Evolutionary conservation across 257 asterid species (phyloP).

Genomic region (Fraxinus americana): DNA sequence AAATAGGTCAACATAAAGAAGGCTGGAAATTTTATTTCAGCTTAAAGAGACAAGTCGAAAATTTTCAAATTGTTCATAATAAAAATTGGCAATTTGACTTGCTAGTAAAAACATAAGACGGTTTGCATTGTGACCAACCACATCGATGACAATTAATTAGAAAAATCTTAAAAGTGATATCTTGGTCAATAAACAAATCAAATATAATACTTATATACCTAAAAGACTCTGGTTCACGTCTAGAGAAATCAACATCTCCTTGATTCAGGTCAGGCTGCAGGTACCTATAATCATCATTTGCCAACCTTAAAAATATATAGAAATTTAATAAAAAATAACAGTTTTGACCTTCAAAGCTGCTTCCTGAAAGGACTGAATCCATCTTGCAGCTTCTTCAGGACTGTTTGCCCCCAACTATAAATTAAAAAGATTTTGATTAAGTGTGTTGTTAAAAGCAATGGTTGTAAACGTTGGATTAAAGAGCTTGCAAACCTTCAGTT

Average conservation of each 20-base stretch:
- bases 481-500: conserved; percentile 72
- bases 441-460: conserved; percentile 20
- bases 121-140: conserved; percentile 12
- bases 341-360: conserved; percentile 78
- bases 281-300: conserved; percentile 37
- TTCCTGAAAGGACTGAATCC: conserved; percentile 91
- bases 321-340: conserved; percentile 25
- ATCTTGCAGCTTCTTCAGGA: conserved; percentile 96
- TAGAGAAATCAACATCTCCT: conserved; percentile 44
- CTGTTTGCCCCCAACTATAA: conserved; percentile 93
- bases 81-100: conserved; percentile 25
- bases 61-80: conserved; percentile 6
- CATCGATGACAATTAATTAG: conserved; percentile 16
- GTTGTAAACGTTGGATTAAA: conserved; percentile 17
- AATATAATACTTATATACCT: conserved; percentile 46
- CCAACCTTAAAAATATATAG: conserved; percentile 24
- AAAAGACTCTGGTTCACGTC: conserved; percentile 51
- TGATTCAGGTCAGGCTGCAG: conserved; percentile 71
- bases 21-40: not conserved
- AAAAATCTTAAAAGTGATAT: not conserved
- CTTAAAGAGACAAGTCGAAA: conserved; percentile 1
- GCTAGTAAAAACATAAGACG: conserved; percentile 15
- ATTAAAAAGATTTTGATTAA: conserved; percentile 28
- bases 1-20: conserved; percentile 20
- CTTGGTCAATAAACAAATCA: conserved; percentile 21